These are phyloP conservation scores for Mimosa pudica DNA, from an alignment of 306 rosid species.

Conservation along the genomic window DNA sequence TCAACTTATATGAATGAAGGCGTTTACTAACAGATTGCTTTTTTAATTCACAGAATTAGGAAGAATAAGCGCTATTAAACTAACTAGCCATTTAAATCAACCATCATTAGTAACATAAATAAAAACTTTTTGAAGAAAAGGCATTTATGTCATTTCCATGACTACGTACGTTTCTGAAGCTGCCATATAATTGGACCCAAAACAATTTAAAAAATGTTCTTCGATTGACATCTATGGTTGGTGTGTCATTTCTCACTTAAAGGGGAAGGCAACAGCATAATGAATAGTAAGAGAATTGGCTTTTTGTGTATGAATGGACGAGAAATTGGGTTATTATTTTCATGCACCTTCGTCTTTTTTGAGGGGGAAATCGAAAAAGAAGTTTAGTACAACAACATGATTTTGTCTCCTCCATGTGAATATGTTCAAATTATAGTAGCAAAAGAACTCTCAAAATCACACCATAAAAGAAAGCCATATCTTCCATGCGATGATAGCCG, in stretches of 20 bases:
- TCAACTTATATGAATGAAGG: too few relatives aligned
- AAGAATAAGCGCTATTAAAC: neutral
- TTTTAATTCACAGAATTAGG: neutral
- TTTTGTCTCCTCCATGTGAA: constrained; percentile 23
- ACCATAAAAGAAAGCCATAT: constrained; percentile 14
- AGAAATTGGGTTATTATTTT: neutral
- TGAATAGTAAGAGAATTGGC: constrained; percentile 6
- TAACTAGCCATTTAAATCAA: neutral
- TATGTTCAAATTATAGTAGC: constrained; percentile 3
- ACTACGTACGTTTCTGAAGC: neutral
- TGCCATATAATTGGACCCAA: neutral
- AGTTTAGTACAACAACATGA: constrained; percentile 9
- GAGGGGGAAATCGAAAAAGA: neutral
- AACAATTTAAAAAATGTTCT: neutral
- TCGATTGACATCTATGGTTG: constrained; percentile 30
- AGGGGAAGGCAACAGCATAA: neutral
- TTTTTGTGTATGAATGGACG: neutral
- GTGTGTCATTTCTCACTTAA: constrained; percentile 27
- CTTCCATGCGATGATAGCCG: constrained; percentile 26
- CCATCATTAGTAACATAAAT: neutral
- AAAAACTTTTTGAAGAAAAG: neutral
- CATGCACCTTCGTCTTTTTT: neutral
- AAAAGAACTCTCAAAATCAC: constrained; percentile 11
- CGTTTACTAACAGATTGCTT: too few relatives aligned
- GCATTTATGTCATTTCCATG: neutral